Percentiles rank a stretch among this genome's conserved stretches.
Evolutionary conservation across 768 basidiomycete genomes (phyloP).

Genomic region (Termitomyces bulborhizus): DNA sequence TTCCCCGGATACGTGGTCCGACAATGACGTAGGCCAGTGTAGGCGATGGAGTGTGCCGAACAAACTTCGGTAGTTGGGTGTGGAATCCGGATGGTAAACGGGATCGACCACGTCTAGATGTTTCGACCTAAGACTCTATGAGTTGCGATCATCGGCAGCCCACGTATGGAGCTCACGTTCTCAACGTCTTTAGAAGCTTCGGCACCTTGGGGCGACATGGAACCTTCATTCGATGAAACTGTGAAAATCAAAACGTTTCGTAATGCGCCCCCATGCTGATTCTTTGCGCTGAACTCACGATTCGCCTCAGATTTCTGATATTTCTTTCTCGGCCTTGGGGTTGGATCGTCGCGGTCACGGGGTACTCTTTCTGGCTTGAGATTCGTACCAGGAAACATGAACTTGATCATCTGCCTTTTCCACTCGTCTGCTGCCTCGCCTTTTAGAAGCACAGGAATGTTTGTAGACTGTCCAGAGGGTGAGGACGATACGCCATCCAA

Average conservation of each 20-base stretch:
- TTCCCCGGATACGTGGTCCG: slow-evolving; percentile 51
- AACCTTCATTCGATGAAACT: not conserved
- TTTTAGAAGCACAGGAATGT: slow-evolving; percentile 30
- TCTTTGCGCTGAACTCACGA: not conserved
- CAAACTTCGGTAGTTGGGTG: slow-evolving; percentile 31
- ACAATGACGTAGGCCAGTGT: slow-evolving; percentile 46
- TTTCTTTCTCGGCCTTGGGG: not conserved
- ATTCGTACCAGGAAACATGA: slow-evolving; percentile 56
- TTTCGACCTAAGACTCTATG: slow-evolving; percentile 17
- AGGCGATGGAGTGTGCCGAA: slow-evolving; percentile 17
- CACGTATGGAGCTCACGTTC: not conserved
- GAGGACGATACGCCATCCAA: slow-evolving; percentile 13
- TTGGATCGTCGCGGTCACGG: not conserved
- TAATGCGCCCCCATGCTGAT: not conserved
- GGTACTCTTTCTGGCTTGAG: slow-evolving; percentile 7
- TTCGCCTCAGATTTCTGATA: not conserved
- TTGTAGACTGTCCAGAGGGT: slow-evolving; percentile 12
- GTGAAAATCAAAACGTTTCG: not conserved
- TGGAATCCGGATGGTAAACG: slow-evolving; percentile 28
- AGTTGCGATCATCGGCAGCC: not conserved
- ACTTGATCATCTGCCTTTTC: slow-evolving; percentile 41
- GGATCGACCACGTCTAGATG: slow-evolving; percentile 18
- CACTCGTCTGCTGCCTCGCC: slow-evolving; percentile 49
- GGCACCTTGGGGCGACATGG: not conserved
- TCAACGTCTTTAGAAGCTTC: not conserved